A percentile compares a stretch with the other conserved stretches of the same genome.
Evolutionary conservation across 2,329 filamentous ascomycete genomes (phyloP).

Genomic region (Penicillium janthinellum): DNA sequence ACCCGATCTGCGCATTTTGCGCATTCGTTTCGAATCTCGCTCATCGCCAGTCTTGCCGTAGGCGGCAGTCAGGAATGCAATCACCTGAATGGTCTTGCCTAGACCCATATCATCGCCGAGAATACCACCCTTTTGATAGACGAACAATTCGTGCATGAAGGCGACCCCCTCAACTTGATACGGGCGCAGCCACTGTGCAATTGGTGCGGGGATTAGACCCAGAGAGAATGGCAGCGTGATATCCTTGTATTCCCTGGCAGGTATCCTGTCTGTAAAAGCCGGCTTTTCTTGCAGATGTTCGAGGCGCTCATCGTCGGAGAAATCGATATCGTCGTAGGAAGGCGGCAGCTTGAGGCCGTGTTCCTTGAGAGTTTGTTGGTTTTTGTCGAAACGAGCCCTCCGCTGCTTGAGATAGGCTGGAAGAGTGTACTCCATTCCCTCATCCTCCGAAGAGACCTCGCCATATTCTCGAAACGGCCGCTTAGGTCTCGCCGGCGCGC

Average conservation of each 20-base stretch:
- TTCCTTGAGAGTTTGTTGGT: constrained; percentile 61
- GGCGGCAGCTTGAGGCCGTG: constrained; percentile 77
- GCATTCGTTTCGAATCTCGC: constrained; percentile 81
- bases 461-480: constrained; percentile 45
- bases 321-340: constrained; percentile 71
- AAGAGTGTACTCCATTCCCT: constrained; percentile 60
- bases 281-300: constrained; percentile 70
- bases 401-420: constrained; percentile 74
- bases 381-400: constrained; percentile 68
- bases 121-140: constrained; percentile 87
- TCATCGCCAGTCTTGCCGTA: constrained; percentile 95
- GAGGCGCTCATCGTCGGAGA: constrained; percentile 69
- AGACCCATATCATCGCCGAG: constrained; percentile 97
- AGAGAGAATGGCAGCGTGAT: constrained; percentile 73
- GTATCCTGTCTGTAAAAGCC: constrained; percentile 62
- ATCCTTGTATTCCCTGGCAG: constrained; percentile 71
- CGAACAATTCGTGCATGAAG: constrained; percentile 85
- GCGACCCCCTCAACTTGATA: constrained; percentile 86
- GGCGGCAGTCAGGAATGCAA: constrained; percentile 83
- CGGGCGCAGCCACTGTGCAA: constrained; percentile 87
- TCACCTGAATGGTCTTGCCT: constrained; percentile 95
- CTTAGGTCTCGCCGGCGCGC: constrained; percentile 22
- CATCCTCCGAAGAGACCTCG: constrained; percentile 55
- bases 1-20: constrained; percentile 70
- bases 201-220: constrained; percentile 81